Conservation (phyloP, 2,329 filamentous ascomycete genomes). For the Onygenales sp. region DNA sequence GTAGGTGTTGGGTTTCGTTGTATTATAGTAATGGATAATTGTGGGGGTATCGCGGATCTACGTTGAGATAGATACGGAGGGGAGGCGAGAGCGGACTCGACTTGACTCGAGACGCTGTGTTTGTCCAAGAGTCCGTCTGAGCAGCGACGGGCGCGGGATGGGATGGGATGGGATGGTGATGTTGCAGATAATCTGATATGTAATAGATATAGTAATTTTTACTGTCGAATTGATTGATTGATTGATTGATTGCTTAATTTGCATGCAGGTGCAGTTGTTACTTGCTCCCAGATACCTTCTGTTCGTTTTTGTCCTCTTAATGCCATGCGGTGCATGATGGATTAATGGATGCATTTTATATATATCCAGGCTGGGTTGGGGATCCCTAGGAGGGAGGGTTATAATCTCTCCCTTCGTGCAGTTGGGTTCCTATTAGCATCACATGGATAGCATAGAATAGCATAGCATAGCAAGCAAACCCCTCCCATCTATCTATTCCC, state of each 20-base stretch:
- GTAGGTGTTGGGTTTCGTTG: constrained; percentile 8
- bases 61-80: too few relatives aligned
- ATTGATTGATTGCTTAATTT: neutral
- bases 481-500: neutral
- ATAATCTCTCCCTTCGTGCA: neutral
- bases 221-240: neutral
- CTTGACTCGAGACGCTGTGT: too few relatives aligned
- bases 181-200: neutral
- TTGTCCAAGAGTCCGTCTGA: neutral
- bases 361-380: neutral
- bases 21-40: too few relatives aligned
- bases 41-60: too few relatives aligned
- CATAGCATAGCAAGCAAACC: neutral
- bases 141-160: neutral
- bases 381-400: neutral
- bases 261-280: too few relatives aligned
- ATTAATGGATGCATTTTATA: neutral
- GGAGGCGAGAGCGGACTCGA: too few relatives aligned
- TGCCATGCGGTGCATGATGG: neutral
- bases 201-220: neutral
- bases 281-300: too few relatives aligned
- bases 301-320: too few relatives aligned
- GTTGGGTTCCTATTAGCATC: neutral
- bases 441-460: too few relatives aligned
- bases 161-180: neutral